Evolutionary conservation across 2,329 filamentous ascomycete species (phyloP).

Genomic region (Talaromyces sp.): DNA sequence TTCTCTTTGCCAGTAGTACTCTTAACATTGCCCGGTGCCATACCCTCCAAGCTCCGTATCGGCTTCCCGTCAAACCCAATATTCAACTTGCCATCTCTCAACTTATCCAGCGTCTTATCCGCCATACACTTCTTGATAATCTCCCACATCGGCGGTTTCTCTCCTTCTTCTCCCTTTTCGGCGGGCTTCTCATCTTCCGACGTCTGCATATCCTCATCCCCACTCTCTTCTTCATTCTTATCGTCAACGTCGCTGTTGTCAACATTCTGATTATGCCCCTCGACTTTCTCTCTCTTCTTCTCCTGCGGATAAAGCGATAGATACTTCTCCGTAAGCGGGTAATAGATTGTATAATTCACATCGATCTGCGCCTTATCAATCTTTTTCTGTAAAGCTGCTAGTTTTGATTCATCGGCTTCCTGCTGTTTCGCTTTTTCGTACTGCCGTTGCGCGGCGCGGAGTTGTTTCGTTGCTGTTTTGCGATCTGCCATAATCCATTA

Average conservation of each 20-base stretch:
- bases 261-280: constrained; percentile 3
- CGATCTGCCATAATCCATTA: constrained; percentile 32
- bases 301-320: constrained; percentile 53
- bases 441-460: constrained; percentile 32
- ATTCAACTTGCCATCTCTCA: constrained; percentile 44
- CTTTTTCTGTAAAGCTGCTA: constrained; percentile 33
- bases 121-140: constrained; percentile 46
- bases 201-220: constrained; percentile 22
- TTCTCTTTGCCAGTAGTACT: constrained; percentile 10
- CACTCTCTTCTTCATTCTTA: neutral
- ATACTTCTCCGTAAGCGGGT: constrained; percentile 60
- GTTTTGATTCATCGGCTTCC: neutral
- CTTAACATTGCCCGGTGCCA: neutral
- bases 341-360: constrained; percentile 63
- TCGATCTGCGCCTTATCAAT: constrained; percentile 56
- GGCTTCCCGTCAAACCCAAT: constrained; percentile 25
- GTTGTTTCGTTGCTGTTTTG: constrained; percentile 43
- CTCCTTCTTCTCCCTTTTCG: constrained; percentile 19
- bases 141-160: constrained; percentile 46
- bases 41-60: neutral
- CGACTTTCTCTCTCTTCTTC: constrained; percentile 28
- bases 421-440: constrained; percentile 43
- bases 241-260: neutral
- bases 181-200: neutral
- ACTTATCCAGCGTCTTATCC: constrained; percentile 42